These are phyloP conservation scores for Edaphochlamys debaryana DNA, from an alignment of 139 green algal genomes.

Conservation along the genomic window DNA sequence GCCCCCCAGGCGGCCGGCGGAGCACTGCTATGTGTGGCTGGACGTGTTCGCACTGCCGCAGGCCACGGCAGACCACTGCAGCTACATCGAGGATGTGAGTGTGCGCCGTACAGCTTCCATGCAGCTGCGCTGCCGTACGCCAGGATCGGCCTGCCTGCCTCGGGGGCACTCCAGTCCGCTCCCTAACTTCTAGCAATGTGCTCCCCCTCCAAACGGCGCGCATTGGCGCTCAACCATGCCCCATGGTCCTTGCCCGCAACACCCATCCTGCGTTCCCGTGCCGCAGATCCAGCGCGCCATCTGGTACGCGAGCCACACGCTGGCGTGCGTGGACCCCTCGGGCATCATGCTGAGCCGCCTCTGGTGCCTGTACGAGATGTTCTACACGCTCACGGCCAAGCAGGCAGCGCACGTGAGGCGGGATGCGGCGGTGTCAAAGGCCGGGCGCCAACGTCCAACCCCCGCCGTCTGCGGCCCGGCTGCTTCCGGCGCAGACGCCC, in stretches of 20 bases:
- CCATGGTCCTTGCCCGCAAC: too few species aligned
- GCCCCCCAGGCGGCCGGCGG: not conserved
- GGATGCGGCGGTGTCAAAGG: too few species aligned
- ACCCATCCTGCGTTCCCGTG: too few species aligned
- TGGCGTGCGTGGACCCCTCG: conserved; percentile 1
- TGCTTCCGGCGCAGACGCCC: too few species aligned
- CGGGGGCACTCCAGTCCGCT: too few species aligned
- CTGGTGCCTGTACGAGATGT: conserved; percentile 41
- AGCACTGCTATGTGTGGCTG: conserved; percentile 36
- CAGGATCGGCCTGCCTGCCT: too few species aligned
- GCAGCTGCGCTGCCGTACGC: too few species aligned
- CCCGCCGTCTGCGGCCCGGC: too few species aligned
- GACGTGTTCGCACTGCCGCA: conserved; percentile 34
- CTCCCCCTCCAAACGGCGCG: too few species aligned
- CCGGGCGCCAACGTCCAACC: too few species aligned
- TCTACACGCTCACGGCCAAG: conserved; percentile 39
- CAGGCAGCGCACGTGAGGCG: conserved; percentile 26
- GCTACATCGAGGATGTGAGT: conserved; percentile 13
- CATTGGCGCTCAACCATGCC: too few species aligned
- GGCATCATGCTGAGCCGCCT: conserved; percentile 12
- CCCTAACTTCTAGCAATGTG: too few species aligned
- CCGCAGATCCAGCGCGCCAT: conserved; percentile 34
- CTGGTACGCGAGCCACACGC: conserved; percentile 17
- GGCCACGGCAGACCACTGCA: not conserved
- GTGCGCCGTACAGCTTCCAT: not conserved